Conservation (phyloP, 1,139 yeast species). For the Sugiyamaella novakii region DNA sequence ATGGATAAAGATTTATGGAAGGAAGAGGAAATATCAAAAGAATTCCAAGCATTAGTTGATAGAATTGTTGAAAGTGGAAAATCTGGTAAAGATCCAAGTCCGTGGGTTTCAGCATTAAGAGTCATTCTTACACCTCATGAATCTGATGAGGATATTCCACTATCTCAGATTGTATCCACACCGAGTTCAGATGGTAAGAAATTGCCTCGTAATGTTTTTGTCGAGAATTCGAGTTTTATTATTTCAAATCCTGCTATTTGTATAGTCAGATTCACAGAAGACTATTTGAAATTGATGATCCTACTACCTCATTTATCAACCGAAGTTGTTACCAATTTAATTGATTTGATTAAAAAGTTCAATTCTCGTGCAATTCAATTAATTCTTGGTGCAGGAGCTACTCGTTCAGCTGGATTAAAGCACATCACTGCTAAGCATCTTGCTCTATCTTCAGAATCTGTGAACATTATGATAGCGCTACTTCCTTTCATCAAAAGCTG, state of each 20-base stretch:
- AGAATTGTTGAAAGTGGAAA: conserved; percentile 56
- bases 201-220: conserved; percentile 38
- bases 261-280: conserved; percentile 48
- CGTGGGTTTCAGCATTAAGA: conserved; percentile 15
- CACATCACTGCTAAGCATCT: conserved; percentile 77
- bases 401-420: conserved; percentile 70
- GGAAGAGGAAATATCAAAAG: conserved; percentile 57
- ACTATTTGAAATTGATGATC: conserved; percentile 53
- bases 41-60: conserved; percentile 57
- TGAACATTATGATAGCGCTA: conserved; percentile 47
- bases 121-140: conserved; percentile 9
- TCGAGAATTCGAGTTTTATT: conserved; percentile 44
- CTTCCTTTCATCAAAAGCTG: conserved; percentile 43
- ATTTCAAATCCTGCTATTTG: conserved; percentile 43
- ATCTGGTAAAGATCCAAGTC: conserved; percentile 33
- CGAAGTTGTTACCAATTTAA: conserved; percentile 43
- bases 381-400: conserved; percentile 77
- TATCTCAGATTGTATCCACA: neutral
- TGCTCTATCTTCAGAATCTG: conserved; percentile 66
- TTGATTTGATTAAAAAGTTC: conserved; percentile 55
- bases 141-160: conserved; percentile 13
- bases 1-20: conserved; percentile 81
- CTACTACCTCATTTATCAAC: conserved; percentile 54
- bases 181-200: conserved; percentile 21
- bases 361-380: conserved; percentile 63